These are phyloP conservation scores for Cytospora paraplurivora DNA, from an alignment of 2,329 filamentous ascomycete species.

Conservation along the genomic window DNA sequence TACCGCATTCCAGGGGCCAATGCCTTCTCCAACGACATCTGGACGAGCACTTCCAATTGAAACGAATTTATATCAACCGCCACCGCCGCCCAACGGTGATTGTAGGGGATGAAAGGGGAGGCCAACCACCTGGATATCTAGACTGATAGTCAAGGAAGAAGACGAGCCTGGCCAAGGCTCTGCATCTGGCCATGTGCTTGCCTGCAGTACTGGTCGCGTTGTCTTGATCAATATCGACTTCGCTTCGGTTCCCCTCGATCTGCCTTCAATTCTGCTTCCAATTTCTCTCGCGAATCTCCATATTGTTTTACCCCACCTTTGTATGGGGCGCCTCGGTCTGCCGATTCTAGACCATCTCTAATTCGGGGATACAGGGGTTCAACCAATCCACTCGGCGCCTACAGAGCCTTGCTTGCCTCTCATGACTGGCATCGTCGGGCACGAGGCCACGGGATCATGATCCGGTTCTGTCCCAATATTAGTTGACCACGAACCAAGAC, in stretches of 20 bases:
- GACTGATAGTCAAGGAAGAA: too few species aligned
- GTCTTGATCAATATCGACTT: too few species aligned
- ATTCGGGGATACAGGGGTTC: neutral
- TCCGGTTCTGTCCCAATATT: neutral
- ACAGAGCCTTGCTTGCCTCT: neutral
- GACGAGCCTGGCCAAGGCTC: too few species aligned
- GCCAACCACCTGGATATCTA: too few species aligned
- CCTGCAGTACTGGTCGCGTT: too few species aligned
- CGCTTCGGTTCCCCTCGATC: neutral
- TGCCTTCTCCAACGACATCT: neutral
- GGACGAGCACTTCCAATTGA: neutral
- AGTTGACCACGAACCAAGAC: neutral
- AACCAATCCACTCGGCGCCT: neutral
- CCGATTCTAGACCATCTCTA: neutral
- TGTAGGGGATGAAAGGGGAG: neutral
- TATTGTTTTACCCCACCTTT: constrained; percentile 2
- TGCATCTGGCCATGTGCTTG: too few species aligned
- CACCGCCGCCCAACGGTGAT: neutral
- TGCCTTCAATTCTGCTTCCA: neutral
- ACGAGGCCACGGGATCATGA: neutral
- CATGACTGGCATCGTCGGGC: neutral
- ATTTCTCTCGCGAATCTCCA: neutral
- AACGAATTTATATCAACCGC: neutral
- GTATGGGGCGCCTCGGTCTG: neutral
- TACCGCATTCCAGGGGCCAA: too few species aligned